Conservation (phyloP, 441 rosid genomes). For the Bocquillonia castaneifolia region DNA sequence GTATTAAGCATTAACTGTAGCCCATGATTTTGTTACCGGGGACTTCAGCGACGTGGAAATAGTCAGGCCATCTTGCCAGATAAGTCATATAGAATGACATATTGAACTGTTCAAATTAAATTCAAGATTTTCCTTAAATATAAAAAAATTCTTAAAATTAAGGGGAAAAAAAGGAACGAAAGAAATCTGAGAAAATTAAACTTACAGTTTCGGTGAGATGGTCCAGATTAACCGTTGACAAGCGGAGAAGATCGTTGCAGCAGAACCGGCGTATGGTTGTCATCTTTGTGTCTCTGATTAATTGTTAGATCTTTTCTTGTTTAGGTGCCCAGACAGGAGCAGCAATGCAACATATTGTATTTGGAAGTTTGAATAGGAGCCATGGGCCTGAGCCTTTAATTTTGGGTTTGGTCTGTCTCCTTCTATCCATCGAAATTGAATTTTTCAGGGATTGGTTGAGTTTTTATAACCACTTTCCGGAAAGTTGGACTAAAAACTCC, state of each 20-base stretch:
- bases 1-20: constrained; percentile 52
- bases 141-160: neutral
- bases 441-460: no score
- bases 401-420: neutral
- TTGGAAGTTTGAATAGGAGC: neutral
- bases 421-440: no score
- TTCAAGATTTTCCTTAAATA: no score
- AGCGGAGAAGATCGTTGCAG: constrained; percentile 93
- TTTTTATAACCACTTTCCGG: no score
- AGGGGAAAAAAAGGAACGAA: neutral
- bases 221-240: constrained; percentile 76
- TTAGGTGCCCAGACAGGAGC: neutral
- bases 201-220: constrained; percentile 92
- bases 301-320: neutral
- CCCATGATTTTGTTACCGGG: constrained; percentile 81
- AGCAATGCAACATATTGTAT: neutral
- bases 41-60: constrained; percentile 86
- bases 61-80: constrained; percentile 95
- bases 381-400: neutral
- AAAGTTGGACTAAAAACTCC: no score
- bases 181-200: neutral
- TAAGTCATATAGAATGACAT: constrained; percentile 97
- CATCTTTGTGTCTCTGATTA: constrained; percentile 32
- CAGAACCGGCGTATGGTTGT: constrained; percentile 89
- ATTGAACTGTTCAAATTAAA: no score